A percentile compares a stretch with the other conserved stretches of the same genome.
phyloP scores from a whole-genome alignment of 176 grass and related monocot genomes.

The Oryza meridionalis region DNA sequence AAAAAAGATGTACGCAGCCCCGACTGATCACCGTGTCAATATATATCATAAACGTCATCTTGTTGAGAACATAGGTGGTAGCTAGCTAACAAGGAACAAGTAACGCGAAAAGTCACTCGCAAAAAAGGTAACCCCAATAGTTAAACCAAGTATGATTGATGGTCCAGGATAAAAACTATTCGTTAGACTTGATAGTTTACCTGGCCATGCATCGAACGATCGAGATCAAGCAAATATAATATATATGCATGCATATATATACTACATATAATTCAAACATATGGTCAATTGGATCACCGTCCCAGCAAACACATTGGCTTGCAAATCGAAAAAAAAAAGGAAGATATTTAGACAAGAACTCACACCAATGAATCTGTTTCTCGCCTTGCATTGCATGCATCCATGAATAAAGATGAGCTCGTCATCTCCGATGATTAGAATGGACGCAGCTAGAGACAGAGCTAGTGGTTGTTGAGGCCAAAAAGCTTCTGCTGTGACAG shows the following conservation, averaged over 20 bases:
- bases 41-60: no score
- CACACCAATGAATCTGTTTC: background rate
- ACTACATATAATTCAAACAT: background rate
- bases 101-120: no score
- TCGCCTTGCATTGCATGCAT: background rate
- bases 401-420: background rate
- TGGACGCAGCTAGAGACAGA: slow-evolving; percentile 25
- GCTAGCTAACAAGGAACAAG: no score
- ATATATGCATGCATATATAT: background rate
- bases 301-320: background rate
- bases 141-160: no score
- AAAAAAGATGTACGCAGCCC: no score
- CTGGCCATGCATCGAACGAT: background rate
- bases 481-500: slow-evolving; percentile 34
- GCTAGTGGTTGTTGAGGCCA: slow-evolving; percentile 1
- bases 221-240: no score
- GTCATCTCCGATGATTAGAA: slow-evolving; percentile 22
- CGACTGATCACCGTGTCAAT: no score
- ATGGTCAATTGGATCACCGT: background rate
- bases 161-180: no score
- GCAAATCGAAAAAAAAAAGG: background rate
- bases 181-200: no score
- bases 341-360: no score
- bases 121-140: no score
- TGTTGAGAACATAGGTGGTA: no score